Conservation (phyloP, 768 basidiomycete species). For the Zangia roseola region DNA sequence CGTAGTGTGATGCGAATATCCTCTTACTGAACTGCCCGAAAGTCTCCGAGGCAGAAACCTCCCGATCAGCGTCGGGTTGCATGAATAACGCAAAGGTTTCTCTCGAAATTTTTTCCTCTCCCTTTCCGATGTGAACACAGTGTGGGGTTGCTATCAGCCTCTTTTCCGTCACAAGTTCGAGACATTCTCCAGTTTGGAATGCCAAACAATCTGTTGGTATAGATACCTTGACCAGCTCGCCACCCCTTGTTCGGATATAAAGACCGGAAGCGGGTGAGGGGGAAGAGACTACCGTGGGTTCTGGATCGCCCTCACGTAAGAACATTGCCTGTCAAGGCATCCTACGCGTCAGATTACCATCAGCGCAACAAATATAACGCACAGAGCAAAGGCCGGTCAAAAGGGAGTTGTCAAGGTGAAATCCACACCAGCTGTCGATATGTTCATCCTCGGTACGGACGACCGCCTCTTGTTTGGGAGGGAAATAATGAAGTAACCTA, state of each 20-base stretch:
- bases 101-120: slow-evolving; percentile 55
- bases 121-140: slow-evolving; percentile 76
- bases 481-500: slow-evolving; percentile 94
- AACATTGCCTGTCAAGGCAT: slow-evolving; percentile 69
- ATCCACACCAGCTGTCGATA: slow-evolving; percentile 91
- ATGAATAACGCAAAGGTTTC: slow-evolving; percentile 91
- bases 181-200: slow-evolving; percentile 96
- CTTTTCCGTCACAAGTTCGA: slow-evolving; percentile 83
- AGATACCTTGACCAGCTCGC: slow-evolving; percentile 74
- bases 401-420: slow-evolving; percentile 89
- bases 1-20: slow-evolving; percentile 61
- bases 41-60: slow-evolving; percentile 65
- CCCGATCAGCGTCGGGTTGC: slow-evolving; percentile 83
- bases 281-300: slow-evolving; percentile 52
- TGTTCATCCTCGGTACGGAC: slow-evolving; percentile 53
- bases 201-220: slow-evolving; percentile 87
- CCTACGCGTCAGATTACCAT: slow-evolving; percentile 2
- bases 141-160: slow-evolving; percentile 90
- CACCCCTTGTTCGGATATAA: slow-evolving; percentile 86
- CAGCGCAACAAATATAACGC: slow-evolving; percentile 22
- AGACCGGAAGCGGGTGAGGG: slow-evolving; percentile 82
- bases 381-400: slow-evolving; percentile 93
- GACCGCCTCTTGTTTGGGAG: slow-evolving; percentile 48
- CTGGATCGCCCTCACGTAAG: slow-evolving; percentile 47
- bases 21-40: slow-evolving; percentile 91